Conservation (phyloP, 495 filamentous ascomycete genomes). For the Sphaerosporella brunnea region DNA sequence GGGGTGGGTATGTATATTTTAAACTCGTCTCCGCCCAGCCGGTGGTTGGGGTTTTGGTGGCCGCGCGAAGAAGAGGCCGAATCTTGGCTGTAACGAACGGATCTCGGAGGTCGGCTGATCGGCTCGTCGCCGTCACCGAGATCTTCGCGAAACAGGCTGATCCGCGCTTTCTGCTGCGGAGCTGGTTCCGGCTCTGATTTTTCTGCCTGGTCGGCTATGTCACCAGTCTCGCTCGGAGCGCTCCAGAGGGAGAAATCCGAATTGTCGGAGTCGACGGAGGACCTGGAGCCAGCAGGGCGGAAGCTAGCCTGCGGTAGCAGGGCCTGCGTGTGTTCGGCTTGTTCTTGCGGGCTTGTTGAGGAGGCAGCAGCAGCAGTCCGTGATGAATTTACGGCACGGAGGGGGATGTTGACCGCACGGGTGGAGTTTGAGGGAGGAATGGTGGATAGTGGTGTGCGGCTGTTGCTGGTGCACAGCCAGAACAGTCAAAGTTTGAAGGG, state of each 20-base stretch:
- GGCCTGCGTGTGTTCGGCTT: conserved; percentile 23
- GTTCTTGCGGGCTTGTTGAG: conserved; percentile 28
- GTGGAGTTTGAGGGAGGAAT: conserved; percentile 38
- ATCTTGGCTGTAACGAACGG: conserved; percentile 13
- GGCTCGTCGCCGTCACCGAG: conserved; percentile 41
- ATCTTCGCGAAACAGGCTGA: conserved; percentile 43
- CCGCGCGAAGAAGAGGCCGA: conserved; percentile 12
- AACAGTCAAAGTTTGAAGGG: conserved; percentile 13
- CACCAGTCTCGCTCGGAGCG: conserved; percentile 88
- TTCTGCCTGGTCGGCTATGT: conserved; percentile 77
- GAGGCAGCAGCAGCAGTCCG: too few relatives aligned
- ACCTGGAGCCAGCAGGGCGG: conserved; percentile 25
- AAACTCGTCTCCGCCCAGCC: conserved; percentile 8
- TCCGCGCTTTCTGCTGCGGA: conserved; percentile 34
- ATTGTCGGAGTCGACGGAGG: conserved; percentile 37
- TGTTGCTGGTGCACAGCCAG: conserved; percentile 35
- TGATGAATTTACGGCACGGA: conserved; percentile 37
- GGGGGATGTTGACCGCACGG: conserved; percentile 45
- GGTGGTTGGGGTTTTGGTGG: background rate
- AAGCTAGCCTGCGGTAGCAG: conserved; percentile 16
- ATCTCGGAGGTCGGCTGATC: conserved; percentile 15
- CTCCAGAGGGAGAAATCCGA: conserved; percentile 64
- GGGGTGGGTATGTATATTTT: conserved; percentile 60
- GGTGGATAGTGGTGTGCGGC: conserved; percentile 39
- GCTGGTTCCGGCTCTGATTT: conserved; percentile 72